Conservation (phyloP, 2,329 filamentous ascomycete species). For the Aspergillus pseudoviridinutans region DNA sequence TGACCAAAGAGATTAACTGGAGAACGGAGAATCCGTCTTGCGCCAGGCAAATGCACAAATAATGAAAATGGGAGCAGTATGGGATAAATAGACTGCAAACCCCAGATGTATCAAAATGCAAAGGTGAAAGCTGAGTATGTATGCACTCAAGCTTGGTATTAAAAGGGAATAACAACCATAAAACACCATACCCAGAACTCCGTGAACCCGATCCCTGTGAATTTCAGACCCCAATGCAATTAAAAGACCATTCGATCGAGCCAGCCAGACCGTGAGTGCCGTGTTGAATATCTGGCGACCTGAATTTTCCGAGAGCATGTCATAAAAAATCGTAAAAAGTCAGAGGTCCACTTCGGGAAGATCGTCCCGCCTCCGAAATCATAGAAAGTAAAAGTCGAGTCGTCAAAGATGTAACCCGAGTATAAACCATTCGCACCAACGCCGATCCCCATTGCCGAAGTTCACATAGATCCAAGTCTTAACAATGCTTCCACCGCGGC, state of each 20-base stretch:
- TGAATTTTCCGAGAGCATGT: conserved; percentile 5
- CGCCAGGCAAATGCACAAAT: neutral
- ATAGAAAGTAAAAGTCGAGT: conserved; percentile 9
- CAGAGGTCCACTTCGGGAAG: conserved; percentile 8
- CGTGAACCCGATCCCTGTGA: conserved; percentile 7
- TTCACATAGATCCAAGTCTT: conserved; percentile 47
- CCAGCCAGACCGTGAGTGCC: conserved; percentile 15
- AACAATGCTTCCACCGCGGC: conserved; percentile 48
- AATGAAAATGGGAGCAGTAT: neutral
- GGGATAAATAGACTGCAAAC: neutral
- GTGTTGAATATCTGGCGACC: conserved; percentile 9
- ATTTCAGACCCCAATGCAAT: conserved; percentile 19
- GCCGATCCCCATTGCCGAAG: conserved; percentile 19
- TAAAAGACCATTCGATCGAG: conserved; percentile 15
- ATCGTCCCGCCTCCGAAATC: conserved; percentile 14
- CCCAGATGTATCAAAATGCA: neutral
- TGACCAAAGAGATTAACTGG: conserved; percentile 3
- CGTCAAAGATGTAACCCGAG: conserved; percentile 6
- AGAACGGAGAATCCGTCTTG: neutral
- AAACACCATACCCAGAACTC: conserved; percentile 10
- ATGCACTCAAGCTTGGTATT: conserved; percentile 3
- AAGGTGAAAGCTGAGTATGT: neutral
- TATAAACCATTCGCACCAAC: conserved; percentile 12
- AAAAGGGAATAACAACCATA: conserved; percentile 9
- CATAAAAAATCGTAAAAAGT: conserved; percentile 9